Evolutionary conservation across 495 filamentous ascomycete species (phyloP).

Genomic region (Hypoxylon lenormandii): DNA sequence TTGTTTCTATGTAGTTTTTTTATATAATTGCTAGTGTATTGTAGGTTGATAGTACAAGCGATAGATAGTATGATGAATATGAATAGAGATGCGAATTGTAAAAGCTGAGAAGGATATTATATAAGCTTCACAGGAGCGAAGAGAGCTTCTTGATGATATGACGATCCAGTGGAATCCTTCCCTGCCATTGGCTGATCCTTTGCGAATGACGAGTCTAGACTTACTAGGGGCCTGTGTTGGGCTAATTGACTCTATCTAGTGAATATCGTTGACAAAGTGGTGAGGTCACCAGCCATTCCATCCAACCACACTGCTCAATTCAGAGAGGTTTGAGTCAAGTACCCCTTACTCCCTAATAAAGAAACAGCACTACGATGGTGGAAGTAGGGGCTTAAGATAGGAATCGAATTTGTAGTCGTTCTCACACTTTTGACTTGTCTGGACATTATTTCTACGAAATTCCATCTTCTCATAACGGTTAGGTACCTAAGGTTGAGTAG

Average conservation of each 20-base stretch:
- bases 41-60: no score
- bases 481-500: no score
- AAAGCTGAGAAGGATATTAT: slow-evolving; percentile 13
- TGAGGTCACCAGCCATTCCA: slow-evolving; percentile 28
- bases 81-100: neutral
- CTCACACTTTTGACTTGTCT: no score
- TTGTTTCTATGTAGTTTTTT: slow-evolving; percentile 6
- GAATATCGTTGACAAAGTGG: slow-evolving; percentile 17
- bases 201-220: slow-evolving; percentile 7
- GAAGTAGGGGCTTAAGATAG: neutral
- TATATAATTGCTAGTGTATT: neutral
- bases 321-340: slow-evolving; percentile 15
- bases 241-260: slow-evolving; percentile 7
- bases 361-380: neutral
- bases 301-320: slow-evolving; percentile 13
- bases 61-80: no score
- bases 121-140: slow-evolving; percentile 5
- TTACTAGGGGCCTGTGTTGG: neutral
- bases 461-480: no score
- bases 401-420: neutral
- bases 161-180: neutral
- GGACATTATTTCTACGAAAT: no score
- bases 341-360: neutral
- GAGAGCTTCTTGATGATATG: neutral
- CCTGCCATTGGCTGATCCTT: neutral